Base-by-base conservation (phyloP, 176 grass and related monocot species). In the Rhipidocladum racemiflorum region DNA sequence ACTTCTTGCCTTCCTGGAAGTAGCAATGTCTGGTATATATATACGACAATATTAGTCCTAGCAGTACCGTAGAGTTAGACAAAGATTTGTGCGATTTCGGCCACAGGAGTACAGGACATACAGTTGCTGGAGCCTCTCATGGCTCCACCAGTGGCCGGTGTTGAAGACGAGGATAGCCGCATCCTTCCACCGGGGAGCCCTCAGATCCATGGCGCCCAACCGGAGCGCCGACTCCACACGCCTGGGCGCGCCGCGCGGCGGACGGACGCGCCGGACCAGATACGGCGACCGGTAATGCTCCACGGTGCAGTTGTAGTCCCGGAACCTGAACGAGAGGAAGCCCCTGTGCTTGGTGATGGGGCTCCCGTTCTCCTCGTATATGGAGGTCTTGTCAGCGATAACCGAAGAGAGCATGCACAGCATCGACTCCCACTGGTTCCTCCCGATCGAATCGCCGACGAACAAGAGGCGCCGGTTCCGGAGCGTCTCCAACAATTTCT, bases 381-480 rank as follows among this genome's bases (percentile, higher is more conserved):
- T 79, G 1, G 88, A 14, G 56, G 18, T 46, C n/a, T 9, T 46
- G 85, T 70, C 71, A 18, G 56, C 27, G 45, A 84, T 83, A 2
- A 35, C 79, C 1, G 86, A 68, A n/a, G 83, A 72, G 18, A 94
- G 91, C 91, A 91, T 88, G 88, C 91, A 94, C 1, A 94, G 70
- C 63, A 94, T 90, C 0, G 91, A 94, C 64, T 94, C 91, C 91
- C 91, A 94, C 77, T 94, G 91, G 88, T 94, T 94, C 59, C 91
- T 69, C 1, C 91, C 88, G 72, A 91, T 94, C 0, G 91, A 94
- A 71, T 94, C 91, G 56, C 91, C 88, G 21, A 91, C 88, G 89
- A 91, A 94, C 54, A 79, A 83, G 12, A 94, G 51, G 7, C 91
- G 84, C 9, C 71, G 76, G 64, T 88, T 84, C 4, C 91, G 75